Conservation (phyloP, 192 early-diverging fungal species). For the Coemansia umbellata region DNA sequence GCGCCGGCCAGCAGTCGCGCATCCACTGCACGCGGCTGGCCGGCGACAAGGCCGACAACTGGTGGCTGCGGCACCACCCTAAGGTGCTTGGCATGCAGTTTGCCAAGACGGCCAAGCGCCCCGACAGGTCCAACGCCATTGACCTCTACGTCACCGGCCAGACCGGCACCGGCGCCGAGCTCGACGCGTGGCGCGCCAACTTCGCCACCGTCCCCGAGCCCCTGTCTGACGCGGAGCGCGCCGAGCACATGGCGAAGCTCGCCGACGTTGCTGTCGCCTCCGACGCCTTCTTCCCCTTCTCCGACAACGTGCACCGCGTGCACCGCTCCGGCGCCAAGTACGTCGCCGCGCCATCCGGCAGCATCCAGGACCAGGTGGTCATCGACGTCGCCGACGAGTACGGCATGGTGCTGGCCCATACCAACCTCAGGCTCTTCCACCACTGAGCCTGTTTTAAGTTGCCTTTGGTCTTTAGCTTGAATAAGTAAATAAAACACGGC, state of each 20-base stretch:
- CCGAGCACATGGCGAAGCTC: constrained; percentile 66
- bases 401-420: constrained; percentile 82
- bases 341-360: constrained; percentile 89
- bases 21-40: constrained; percentile 98
- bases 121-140: constrained; percentile 96
- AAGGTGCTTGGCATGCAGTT: constrained; percentile 87
- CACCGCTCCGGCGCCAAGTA: constrained; percentile 78
- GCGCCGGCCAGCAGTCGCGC: constrained; percentile 97
- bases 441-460: constrained; percentile 61
- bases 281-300: constrained; percentile 99
- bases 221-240: constrained; percentile 77
- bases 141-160: constrained; percentile 91
- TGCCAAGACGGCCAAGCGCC: constrained; percentile 82
- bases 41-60: constrained; percentile 99
- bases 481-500: neutral
- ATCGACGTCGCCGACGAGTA: constrained; percentile 77
- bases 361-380: constrained; percentile 83
- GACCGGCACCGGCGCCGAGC: constrained; percentile 62
- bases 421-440: constrained; percentile 91
- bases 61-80: constrained; percentile 97
- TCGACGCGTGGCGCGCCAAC: constrained; percentile 75
- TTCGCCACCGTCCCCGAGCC: constrained; percentile 78
- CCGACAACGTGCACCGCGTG: constrained; percentile 90
- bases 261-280: constrained; percentile 79
- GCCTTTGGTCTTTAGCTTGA: too few relatives aligned